Base-by-base conservation (phyloP, 2,329 filamentous ascomycete species). In the Neofusicoccum sp. region DNA sequence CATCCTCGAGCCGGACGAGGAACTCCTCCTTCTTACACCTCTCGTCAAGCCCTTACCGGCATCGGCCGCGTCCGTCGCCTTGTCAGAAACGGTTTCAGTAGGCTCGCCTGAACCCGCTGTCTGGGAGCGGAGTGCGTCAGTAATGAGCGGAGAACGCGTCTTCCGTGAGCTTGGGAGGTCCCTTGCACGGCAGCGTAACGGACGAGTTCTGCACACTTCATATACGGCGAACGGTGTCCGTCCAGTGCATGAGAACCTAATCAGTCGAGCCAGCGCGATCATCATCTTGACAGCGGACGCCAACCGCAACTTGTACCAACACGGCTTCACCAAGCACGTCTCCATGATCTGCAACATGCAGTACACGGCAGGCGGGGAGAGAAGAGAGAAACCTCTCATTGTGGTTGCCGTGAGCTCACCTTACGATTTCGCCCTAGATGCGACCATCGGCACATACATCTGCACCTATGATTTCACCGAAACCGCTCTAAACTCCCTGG, bases 381-480 rank as follows among this genome's bases (percentile, higher is more conserved):
- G 77, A 61, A 76, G 79, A 8, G 82, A 95, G 73, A 97, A 96
- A 75, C 90, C 93, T 1, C 78, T 97, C 38, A 87, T 97, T 26
- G 93, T 97, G 3, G 89, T 97, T 6, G 90, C 93, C 0, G 93
- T 96, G 66, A 96, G 92, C 75, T 97, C 93, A 0, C 93, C 93
- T 0, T 98, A 97, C 73, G 93, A 98, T 73, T 98, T 98, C 72
- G 92, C 91, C 45, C 92, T 93, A 84, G 93, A 98, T 69, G 89
- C 89, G 65, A 87, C 87, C 0, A 93, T 98, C 41, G 90, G 90
- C 5, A 96, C 93, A 1, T 97, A 97, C 69, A 84, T 98, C 41
- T 97, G 93, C 78, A 96, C 93, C 0, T 97, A 96, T 73, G 93
- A 97, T 76, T 97, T 96, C 69, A 97, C 93, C 0, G 93, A 97